Conservation (phyloP, 768 basidiomycete genomes). For the Trametes gibbosa region DNA sequence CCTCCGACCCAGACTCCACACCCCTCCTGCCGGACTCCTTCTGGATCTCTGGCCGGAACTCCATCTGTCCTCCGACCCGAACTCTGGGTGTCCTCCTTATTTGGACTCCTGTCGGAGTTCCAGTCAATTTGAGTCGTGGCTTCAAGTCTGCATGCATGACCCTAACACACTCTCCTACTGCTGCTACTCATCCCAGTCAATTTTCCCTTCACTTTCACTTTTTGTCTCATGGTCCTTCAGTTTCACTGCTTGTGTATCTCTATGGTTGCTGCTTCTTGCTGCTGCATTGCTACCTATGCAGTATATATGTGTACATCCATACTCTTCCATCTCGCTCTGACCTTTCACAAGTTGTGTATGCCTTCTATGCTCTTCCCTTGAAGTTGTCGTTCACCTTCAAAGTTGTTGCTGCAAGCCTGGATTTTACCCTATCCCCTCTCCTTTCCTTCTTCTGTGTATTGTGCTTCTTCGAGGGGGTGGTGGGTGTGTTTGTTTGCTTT, state of each 20-base stretch:
- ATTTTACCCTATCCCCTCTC: background rate
- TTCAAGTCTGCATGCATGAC: no score
- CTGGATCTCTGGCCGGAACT: no score
- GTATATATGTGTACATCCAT: background rate
- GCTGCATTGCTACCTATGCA: background rate
- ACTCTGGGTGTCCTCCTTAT: no score
- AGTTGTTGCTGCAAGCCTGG: background rate
- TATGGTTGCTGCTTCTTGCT: background rate
- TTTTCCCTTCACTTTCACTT: background rate
- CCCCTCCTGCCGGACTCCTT: no score
- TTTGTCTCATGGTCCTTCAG: background rate
- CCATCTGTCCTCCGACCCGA: no score
- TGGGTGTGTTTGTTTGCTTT: no score
- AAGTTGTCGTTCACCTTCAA: no score
- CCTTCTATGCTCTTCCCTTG: background rate
- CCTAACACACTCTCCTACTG: no score
- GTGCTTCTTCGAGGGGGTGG: no score
- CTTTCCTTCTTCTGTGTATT: background rate
- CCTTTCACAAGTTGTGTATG: background rate
- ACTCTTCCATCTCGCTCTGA: background rate
- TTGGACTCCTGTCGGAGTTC: no score
- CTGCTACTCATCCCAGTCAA: background rate
- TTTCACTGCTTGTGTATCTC: background rate
- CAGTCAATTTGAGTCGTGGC: no score
- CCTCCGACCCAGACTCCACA: no score